phyloP scores from a whole-genome alignment of 805 yeast genomes.

The Cyberlindnera americana region DNA sequence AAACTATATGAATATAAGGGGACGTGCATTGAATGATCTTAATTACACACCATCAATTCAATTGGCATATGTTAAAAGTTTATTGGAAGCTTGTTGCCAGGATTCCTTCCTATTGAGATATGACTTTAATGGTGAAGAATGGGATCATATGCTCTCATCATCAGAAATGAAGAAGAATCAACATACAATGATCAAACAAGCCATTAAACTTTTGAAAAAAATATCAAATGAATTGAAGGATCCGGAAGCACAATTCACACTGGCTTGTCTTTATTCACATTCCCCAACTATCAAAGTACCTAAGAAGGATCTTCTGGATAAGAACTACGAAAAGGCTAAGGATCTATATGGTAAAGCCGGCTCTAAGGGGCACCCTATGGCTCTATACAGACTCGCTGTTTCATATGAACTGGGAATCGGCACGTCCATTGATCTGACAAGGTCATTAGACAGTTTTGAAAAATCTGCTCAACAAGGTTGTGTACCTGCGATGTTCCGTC shows the following conservation, averaged over 20 bases:
- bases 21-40: background rate
- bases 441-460: slow-evolving; percentile 52
- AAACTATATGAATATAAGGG: slow-evolving; percentile 1
- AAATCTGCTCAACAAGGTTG: slow-evolving; percentile 61
- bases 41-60: slow-evolving; percentile 3
- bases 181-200: slow-evolving; percentile 51
- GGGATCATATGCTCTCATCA: slow-evolving; percentile 30
- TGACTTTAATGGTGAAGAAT: slow-evolving; percentile 46
- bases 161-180: slow-evolving; percentile 49
- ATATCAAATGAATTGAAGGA: slow-evolving; percentile 46
- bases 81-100: slow-evolving; percentile 3
- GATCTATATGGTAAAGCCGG: slow-evolving; percentile 60
- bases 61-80: slow-evolving; percentile 4
- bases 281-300: slow-evolving; percentile 42
- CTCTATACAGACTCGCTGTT: slow-evolving; percentile 67
- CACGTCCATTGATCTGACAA: slow-evolving; percentile 37
- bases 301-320: slow-evolving; percentile 45
- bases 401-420: slow-evolving; percentile 68
- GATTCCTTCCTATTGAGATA: slow-evolving; percentile 26
- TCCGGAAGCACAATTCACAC: slow-evolving; percentile 53
- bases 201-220: slow-evolving; percentile 57
- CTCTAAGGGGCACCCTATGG: slow-evolving; percentile 50
- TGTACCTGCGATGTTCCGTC: slow-evolving; percentile 67
- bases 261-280: slow-evolving; percentile 62
- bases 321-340: slow-evolving; percentile 59